These are phyloP conservation scores for Hevea brasiliensis DNA, from an alignment of 345 rosid species.

Conservation along the genomic window DNA sequence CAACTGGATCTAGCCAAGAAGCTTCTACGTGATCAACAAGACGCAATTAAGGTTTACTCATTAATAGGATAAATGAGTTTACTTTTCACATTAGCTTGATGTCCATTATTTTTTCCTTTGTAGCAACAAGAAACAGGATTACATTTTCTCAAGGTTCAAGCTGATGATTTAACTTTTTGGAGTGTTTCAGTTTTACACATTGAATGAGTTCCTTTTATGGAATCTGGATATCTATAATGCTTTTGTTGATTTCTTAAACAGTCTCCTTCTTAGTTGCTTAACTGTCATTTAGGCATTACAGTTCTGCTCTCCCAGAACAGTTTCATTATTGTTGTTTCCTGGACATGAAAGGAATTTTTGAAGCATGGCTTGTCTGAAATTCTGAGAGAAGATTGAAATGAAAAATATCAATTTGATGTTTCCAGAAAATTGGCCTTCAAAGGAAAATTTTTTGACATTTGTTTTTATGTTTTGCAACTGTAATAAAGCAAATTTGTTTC, in stretches of 20 bases:
- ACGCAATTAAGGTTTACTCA: slow-evolving; percentile 55
- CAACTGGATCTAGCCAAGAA: slow-evolving; percentile 47
- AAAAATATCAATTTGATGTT: neutral
- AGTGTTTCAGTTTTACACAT: neutral
- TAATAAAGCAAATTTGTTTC: too few relatives aligned
- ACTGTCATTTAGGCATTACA: neutral
- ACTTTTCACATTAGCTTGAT: neutral
- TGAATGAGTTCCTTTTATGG: neutral
- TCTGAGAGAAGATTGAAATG: neutral
- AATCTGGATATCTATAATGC: neutral
- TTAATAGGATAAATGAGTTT: neutral
- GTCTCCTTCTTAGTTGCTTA: neutral
- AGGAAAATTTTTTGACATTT: too few relatives aligned
- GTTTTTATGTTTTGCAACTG: too few relatives aligned
- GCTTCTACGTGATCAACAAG: slow-evolving; percentile 51
- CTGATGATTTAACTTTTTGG: neutral
- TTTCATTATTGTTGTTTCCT: neutral
- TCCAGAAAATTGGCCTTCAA: too few relatives aligned
- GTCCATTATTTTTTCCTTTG: neutral
- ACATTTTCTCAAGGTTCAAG: neutral
- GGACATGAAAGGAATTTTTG: neutral
- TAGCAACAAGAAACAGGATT: neutral
- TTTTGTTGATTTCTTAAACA: neutral
- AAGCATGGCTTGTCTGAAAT: neutral
- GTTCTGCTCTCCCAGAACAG: neutral